A percentile compares a stretch with the other conserved stretches of the same genome.
Evolutionary conservation across 352 stramenopile genomes (phyloP).

Genomic region (Pythium diclinum): DNA sequence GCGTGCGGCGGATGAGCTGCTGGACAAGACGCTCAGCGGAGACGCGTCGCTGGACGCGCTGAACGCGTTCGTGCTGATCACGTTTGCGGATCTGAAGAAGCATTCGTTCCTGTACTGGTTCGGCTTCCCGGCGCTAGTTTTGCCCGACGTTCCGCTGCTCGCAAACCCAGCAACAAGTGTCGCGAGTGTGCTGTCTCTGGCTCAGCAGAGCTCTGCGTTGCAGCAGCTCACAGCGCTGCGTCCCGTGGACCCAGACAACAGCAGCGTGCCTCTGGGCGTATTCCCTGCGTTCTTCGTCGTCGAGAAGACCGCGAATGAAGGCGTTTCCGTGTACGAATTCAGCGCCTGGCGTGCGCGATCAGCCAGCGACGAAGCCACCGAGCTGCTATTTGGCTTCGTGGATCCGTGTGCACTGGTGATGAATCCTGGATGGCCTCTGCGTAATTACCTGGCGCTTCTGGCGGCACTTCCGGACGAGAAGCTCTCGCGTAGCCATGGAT

Average conservation of each 20-base stretch:
- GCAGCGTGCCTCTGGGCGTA: constrained; percentile 15
- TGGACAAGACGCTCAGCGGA: constrained; percentile 32
- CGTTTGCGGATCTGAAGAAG: constrained; percentile 92
- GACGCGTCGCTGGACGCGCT: constrained; percentile 43
- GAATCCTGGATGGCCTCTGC: constrained; percentile 86
- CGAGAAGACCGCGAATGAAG: constrained; percentile 28
- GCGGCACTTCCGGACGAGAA: constrained; percentile 36
- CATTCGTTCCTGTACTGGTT: constrained; percentile 95
- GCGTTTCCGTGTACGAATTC: constrained; percentile 20
- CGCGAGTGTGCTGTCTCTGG: constrained; percentile 30
- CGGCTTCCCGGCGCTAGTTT: constrained; percentile 80
- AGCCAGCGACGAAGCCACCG: background rate
- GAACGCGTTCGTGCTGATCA: constrained; percentile 86
- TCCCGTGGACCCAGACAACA: constrained; percentile 9
- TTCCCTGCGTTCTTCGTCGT: constrained; percentile 74
- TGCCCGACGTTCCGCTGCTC: constrained; percentile 32
- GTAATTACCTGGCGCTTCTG: constrained; percentile 80
- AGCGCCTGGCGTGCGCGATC: constrained; percentile 10
- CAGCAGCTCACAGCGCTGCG: constrained; percentile 46
- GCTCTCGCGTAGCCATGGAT: constrained; percentile 27
- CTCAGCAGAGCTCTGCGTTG: constrained; percentile 42
- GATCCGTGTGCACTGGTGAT: constrained; percentile 75
- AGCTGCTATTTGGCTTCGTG: constrained; percentile 84
- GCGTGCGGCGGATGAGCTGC: constrained; percentile 34
- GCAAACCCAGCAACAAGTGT: constrained; percentile 30